Evolutionary conservation across 495 filamentous ascomycete genomes (phyloP), one percentile per base, ranked within the genome.

Genomic region (Daldinia caldariorum): DNA sequence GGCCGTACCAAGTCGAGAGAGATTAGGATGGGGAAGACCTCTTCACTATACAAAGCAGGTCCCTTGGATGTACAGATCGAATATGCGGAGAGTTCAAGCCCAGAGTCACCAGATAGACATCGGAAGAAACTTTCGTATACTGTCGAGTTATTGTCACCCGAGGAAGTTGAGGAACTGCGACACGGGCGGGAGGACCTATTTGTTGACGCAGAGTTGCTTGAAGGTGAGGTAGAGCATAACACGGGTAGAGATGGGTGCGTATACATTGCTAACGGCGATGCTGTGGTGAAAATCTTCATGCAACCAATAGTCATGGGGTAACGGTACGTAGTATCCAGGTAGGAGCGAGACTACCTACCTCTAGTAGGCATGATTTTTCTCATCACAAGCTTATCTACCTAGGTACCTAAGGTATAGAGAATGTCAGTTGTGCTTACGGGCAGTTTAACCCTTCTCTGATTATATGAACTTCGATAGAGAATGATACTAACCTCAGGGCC

Each of bases 61-160:
- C 55, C 29, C 26, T 38, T 77, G 4, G 60, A 72, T 41, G 29
- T 78, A 5, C 76, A 77, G 51, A 49, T 78, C 9, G 70, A 78
- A 67, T 74, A 78, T 41, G 70, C 59, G n/a, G 47, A 31, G 6
- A 20, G 16, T 26, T 8, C 56, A 3, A 45, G 9, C 34, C 16
- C 20, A 29, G 26, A 64, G 34, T 37, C 56, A 12, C 49, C 16
- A 18, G n/a, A 39, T 2, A n/a, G 49, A 4, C 16, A 6, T 4
- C 56, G 10, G 35, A 67, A 67, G 43, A 61, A 57, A 31, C 55
- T 72, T 3, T 39, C 41, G 0, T 67, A 58, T 43, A 20, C 47
- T 4, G 8, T 72, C 0, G 60, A 64, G 16, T 47, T 38, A 14
- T 20, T 72, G 31, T 13, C 13, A 0, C 12, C 55, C 14, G 54